Evolutionary conservation across 2,329 filamentous ascomycete genomes (phyloP).

Genomic region (Colletotrichum filicis): DNA sequence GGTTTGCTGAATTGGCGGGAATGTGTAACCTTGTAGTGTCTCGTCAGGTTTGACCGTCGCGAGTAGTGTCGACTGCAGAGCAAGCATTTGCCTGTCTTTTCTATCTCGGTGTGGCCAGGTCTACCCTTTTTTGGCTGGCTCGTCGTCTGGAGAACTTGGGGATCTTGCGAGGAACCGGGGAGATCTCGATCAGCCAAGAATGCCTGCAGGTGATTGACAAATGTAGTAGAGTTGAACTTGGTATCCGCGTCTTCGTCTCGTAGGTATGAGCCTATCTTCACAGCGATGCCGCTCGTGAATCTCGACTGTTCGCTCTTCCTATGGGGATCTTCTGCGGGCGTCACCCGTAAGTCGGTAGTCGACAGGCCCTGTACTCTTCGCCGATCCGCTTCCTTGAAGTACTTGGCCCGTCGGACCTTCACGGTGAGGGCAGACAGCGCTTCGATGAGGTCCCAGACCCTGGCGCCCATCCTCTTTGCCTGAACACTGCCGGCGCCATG

Average conservation of each 20-base stretch:
- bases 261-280: background rate
- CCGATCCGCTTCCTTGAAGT: background rate
- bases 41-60: background rate
- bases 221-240: background rate
- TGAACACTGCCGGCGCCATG: background rate
- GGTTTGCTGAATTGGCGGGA: background rate
- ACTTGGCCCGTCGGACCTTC: background rate
- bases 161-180: background rate
- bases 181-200: background rate
- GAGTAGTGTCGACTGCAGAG: background rate
- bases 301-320: background rate
- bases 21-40: background rate
- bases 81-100: slow-evolving; percentile 1
- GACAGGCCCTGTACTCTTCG: background rate
- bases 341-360: background rate
- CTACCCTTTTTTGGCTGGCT: background rate
- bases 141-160: background rate
- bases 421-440: background rate
- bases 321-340: background rate
- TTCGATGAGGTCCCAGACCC: background rate
- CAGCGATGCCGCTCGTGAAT: background rate
- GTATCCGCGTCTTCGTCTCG: background rate
- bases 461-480: background rate
- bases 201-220: background rate
- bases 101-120: background rate